Evolutionary conservation across 805 yeast genomes (phyloP).

Genomic region (Candida bentonensis): DNA sequence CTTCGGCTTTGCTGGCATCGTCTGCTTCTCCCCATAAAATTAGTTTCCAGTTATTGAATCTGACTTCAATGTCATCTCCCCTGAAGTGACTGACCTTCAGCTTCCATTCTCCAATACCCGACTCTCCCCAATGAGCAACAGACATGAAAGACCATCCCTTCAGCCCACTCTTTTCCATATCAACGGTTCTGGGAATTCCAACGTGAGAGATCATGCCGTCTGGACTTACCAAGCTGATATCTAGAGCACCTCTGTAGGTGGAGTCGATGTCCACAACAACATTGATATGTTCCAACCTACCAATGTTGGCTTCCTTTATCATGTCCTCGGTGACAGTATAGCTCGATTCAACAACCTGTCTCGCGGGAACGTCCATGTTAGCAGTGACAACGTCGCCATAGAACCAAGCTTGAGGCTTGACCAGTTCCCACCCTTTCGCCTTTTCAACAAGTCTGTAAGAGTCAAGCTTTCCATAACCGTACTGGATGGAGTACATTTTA

Average conservation of each 20-base stretch:
- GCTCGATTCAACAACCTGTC: constrained; percentile 16
- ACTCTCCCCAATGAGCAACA: constrained; percentile 96
- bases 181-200: constrained; percentile 53
- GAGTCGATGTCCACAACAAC: constrained; percentile 62
- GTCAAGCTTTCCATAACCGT: constrained; percentile 88
- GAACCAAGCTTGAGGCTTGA: constrained; percentile 86
- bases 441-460: constrained; percentile 57
- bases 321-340: constrained; percentile 34
- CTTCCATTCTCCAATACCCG: constrained; percentile 71
- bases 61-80: constrained; percentile 20
- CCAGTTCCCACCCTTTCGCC: constrained; percentile 66
- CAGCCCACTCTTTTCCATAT: constrained; percentile 45
- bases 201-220: constrained; percentile 56
- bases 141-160: constrained; percentile 84
- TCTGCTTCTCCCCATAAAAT: constrained; percentile 68
- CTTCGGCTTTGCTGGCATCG: constrained; percentile 48
- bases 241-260: constrained; percentile 52
- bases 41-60: constrained; percentile 57
- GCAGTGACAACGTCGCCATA: constrained; percentile 33
- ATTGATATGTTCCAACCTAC: constrained; percentile 72
- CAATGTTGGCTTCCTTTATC: constrained; percentile 44
- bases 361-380: constrained; percentile 14
- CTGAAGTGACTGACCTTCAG: constrained; percentile 39
- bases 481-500: constrained; percentile 63
- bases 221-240: constrained; percentile 59